These are phyloP conservation scores for Zymoseptoria crescenta DNA, from an alignment of 2,329 filamentous ascomycete species.

Conservation along the genomic window DNA sequence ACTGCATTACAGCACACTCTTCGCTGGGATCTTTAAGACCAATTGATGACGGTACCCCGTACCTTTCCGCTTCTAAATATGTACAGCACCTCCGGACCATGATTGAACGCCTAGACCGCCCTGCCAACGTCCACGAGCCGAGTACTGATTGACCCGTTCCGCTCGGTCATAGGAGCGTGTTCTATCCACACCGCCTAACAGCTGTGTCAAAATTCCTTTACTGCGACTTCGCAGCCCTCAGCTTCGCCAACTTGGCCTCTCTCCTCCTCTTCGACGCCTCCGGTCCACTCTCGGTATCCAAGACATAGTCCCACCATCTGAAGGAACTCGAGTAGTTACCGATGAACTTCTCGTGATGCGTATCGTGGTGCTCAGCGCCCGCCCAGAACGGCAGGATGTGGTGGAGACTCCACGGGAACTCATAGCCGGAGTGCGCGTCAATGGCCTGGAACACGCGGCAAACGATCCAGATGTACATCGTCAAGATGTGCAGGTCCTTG, in stretches of 20 bases:
- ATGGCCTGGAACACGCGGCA: constrained; percentile 94
- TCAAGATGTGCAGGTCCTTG: constrained; percentile 83
- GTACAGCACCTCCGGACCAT: not conserved
- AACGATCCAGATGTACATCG: constrained; percentile 96
- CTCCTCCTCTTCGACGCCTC: constrained; percentile 79
- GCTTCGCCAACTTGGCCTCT: constrained; percentile 65
- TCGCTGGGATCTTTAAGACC: too few species aligned
- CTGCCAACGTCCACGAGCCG: not conserved
- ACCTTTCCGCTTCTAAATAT: not conserved
- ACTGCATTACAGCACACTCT: too few species aligned
- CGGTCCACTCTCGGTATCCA: constrained; percentile 88
- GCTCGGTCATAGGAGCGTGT: not conserved
- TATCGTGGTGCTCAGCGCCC: constrained; percentile 90
- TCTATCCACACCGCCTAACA: not conserved
- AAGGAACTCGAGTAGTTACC: constrained; percentile 98
- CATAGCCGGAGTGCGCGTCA: constrained; percentile 94
- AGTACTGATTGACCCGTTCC: not conserved
- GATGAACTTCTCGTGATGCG: constrained; percentile 97
- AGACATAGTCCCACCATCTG: constrained; percentile 94
- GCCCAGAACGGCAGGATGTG: constrained; percentile 98
- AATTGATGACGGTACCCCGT: not conserved
- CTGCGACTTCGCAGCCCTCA: constrained; percentile 59
- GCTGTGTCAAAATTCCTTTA: constrained; percentile 1
- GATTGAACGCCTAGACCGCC: not conserved
- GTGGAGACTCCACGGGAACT: constrained; percentile 95